phyloP scores from a whole-genome alignment of 1,284 basidiomycete genomes.

The Cystobasidiaceae sp. region DNA sequence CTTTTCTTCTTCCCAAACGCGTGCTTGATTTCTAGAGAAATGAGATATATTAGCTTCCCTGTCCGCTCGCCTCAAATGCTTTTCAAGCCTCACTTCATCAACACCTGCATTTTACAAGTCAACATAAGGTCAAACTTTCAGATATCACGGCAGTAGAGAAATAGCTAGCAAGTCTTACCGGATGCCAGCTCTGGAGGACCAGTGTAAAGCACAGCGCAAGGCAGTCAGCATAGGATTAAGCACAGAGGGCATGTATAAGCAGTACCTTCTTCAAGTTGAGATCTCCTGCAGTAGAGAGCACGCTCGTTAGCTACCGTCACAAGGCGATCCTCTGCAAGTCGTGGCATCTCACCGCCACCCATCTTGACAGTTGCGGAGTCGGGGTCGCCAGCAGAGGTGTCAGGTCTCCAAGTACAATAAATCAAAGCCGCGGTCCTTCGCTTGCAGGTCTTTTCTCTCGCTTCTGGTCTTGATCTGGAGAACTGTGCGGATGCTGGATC shows the following conservation, averaged over 20 bases:
- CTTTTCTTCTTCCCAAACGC: slow-evolving; percentile 98
- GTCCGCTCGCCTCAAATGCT: background rate
- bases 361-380: too few species aligned
- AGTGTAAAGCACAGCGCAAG: too few species aligned
- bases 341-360: slow-evolving; percentile 6
- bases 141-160: background rate
- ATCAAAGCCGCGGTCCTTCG: too few species aligned
- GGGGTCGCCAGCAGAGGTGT: too few species aligned
- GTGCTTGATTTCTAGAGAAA: slow-evolving; percentile 58
- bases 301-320: background rate
- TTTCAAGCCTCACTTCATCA: slow-evolving; percentile 15
- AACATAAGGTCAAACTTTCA: too few species aligned
- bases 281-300: background rate
- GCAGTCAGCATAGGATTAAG: too few species aligned
- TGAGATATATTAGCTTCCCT: background rate
- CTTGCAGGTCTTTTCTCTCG: too few species aligned
- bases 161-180: background rate
- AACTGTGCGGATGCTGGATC: too few species aligned
- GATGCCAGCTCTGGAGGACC: slow-evolving; percentile 29
- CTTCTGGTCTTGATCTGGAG: too few species aligned
- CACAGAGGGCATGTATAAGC: too few species aligned
- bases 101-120: background rate
- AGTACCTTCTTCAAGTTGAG: slow-evolving; percentile 31
- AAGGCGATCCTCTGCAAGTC: background rate
- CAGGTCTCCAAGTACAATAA: too few species aligned